A percentile compares a stretch with the other conserved stretches of the same genome.
Conservation (phyloP, 495 filamentous ascomycete species). For the Xylaria longipes region DNA sequence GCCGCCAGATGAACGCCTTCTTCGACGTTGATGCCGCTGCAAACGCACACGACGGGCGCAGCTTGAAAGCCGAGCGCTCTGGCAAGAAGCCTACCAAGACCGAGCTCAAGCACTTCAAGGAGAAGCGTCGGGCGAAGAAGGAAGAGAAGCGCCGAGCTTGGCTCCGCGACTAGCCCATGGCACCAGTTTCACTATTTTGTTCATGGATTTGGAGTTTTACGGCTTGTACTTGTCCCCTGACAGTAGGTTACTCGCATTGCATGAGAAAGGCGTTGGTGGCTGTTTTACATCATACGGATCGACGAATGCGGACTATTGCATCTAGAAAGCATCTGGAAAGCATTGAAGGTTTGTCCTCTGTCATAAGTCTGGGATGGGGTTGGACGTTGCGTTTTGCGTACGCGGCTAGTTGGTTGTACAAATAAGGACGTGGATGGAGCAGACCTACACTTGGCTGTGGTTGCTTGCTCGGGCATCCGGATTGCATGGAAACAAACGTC, state of each 20-base stretch:
- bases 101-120: slow-evolving; percentile 77
- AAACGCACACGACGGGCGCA: slow-evolving; percentile 89
- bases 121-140: slow-evolving; percentile 78
- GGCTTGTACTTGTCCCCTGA: slow-evolving; percentile 22
- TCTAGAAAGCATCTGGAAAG: slow-evolving; percentile 23
- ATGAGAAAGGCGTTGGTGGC: slow-evolving; percentile 26
- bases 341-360: neutral
- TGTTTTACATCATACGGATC: slow-evolving; percentile 15
- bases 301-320: slow-evolving; percentile 15
- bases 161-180: slow-evolving; percentile 72
- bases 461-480: neutral
- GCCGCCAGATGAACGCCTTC: slow-evolving; percentile 89
- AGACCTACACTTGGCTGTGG: neutral
- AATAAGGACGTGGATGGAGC: neutral
- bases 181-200: neutral
- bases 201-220: slow-evolving; percentile 26
- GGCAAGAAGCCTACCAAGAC: slow-evolving; percentile 87
- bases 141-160: slow-evolving; percentile 94
- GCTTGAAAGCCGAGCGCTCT: slow-evolving; percentile 86
- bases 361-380: neutral
- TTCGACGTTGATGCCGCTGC: slow-evolving; percentile 99
- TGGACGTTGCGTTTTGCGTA: neutral
- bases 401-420: slow-evolving; percentile 13
- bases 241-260: slow-evolving; percentile 19
- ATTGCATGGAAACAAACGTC: neutral